These are phyloP conservation scores for Nitzschia sp. DNA, from an alignment of 108 stramenopile species.

Conservation along the genomic window DNA sequence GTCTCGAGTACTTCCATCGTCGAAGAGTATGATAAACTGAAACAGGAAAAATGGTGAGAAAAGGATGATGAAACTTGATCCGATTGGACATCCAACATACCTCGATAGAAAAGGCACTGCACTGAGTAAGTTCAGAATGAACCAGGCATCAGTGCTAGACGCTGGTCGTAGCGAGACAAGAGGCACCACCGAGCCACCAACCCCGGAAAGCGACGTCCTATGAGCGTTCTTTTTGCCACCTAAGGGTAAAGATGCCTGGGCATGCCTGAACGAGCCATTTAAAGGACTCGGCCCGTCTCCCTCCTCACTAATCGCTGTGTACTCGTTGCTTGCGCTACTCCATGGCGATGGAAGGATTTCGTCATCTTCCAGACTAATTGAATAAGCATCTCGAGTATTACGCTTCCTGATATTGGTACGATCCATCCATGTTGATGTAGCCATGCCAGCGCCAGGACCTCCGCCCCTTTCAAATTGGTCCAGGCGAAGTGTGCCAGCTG, in stretches of 20 bases:
- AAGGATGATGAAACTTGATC: background rate
- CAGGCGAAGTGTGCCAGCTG: constrained; percentile 83
- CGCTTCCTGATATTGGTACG: constrained; percentile 12
- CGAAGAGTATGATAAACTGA: constrained; percentile 70
- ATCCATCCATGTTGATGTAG: constrained; percentile 26
- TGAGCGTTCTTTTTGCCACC: background rate
- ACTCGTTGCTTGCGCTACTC: constrained; percentile 37
- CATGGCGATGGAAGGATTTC: constrained; percentile 18
- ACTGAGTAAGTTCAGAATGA: constrained; percentile 79
- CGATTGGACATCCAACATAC: constrained; percentile 24
- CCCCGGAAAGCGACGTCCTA: constrained; percentile 18
- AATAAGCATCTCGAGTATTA: background rate
- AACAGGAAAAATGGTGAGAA: background rate
- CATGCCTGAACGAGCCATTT: constrained; percentile 17
- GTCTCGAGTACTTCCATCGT: constrained; percentile 89
- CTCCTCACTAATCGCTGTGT: constrained; percentile 29
- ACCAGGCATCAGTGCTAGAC: constrained; percentile 88
- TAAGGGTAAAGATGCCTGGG: background rate
- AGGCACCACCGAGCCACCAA: constrained; percentile 35
- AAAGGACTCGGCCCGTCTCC: background rate
- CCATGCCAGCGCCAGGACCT: background rate
- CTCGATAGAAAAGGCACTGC: constrained; percentile 85
- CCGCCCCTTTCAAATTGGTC: constrained; percentile 46
- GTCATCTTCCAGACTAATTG: constrained; percentile 32
- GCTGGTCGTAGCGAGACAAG: constrained; percentile 79